Base-by-base conservation (phyloP, 192 early-diverging fungal species). In the Oehlia diaphana region DNA sequence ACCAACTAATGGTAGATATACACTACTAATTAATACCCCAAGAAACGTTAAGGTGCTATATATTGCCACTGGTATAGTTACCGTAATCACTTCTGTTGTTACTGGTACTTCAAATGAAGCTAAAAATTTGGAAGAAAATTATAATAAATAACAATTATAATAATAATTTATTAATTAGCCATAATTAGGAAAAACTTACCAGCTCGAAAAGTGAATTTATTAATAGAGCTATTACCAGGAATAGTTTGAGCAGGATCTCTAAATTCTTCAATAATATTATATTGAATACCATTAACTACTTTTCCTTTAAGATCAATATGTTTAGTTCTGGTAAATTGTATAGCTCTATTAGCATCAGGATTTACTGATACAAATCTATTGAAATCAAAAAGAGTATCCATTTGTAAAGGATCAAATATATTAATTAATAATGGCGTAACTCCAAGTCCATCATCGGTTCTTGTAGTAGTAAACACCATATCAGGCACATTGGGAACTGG, bases 381-480 rank as follows among this genome's bases (percentile, higher is more conserved):
- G 21, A 50, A 53, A 3, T 68, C 28, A 53, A 78, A 78, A n/a
- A 23, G 21, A 19, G 65, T n/a, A n/a, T 33, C 44, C 33, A 5
- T 21, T 35, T 68, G 21, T 4, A 78, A 44, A 47, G 76, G 76
- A 23, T 78, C 76, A n/a, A 78, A 78, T 19, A 78, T 49, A 68
- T 78, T 78, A 16, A 78, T 0, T 14, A 44, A 67, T n/a, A 78
- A 50, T 53, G 76, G 63, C 7, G 39, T 9, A 8, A 7, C 19
- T 26, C 26, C 26, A 19, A 3, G 4, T 47, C 37, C 21, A 33
- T 50, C 31, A 3, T 26, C 35, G 9, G 12, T 1, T 14, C 76
- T 39, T 19, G 23, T 35, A 23, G 67, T 68, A 31, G 42, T 78
- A 35, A 78, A 62, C 9, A 14, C 23, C 26, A 78, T 35, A 31